Percentiles rank a stretch among this genome's conserved stretches.
Conservation (phyloP, 2,329 filamentous ascomycete species). For the Colletotrichum lentis region DNA sequence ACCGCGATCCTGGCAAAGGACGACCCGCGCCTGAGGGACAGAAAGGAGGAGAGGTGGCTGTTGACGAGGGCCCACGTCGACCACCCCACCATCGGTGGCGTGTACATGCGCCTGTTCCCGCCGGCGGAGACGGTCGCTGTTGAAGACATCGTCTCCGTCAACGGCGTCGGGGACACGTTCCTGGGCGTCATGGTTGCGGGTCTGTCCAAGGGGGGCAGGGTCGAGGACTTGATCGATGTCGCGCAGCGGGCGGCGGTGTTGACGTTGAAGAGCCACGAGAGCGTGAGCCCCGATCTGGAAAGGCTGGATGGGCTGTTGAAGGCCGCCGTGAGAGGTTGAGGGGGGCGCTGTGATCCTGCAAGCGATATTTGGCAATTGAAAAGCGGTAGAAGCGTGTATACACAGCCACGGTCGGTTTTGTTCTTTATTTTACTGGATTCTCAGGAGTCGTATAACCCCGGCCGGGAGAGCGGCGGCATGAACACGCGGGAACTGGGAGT, state of each 20-base stretch:
- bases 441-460: no score
- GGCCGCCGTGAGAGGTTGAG: constrained; percentile 38
- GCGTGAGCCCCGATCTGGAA: constrained; percentile 70
- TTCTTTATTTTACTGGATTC: background rate
- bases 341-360: background rate
- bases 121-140: constrained; percentile 67
- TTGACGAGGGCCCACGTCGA: constrained; percentile 68
- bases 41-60: constrained; percentile 73
- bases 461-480: no score
- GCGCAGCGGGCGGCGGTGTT: constrained; percentile 83
- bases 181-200: constrained; percentile 85
- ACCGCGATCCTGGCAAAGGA: constrained; percentile 73
- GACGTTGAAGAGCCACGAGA: constrained; percentile 77
- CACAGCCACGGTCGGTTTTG: background rate
- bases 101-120: constrained; percentile 82
- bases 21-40: constrained; percentile 71
- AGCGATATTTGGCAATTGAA: background rate
- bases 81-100: constrained; percentile 69
- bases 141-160: constrained; percentile 82
- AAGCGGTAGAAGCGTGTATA: background rate
- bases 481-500: no score
- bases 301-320: constrained; percentile 54
- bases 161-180: constrained; percentile 94
- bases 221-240: constrained; percentile 73
- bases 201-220: constrained; percentile 66